These are phyloP conservation scores for Botrytis squamosa DNA, from an alignment of 2,329 filamentous ascomycete genomes.

Conservation along the genomic window DNA sequence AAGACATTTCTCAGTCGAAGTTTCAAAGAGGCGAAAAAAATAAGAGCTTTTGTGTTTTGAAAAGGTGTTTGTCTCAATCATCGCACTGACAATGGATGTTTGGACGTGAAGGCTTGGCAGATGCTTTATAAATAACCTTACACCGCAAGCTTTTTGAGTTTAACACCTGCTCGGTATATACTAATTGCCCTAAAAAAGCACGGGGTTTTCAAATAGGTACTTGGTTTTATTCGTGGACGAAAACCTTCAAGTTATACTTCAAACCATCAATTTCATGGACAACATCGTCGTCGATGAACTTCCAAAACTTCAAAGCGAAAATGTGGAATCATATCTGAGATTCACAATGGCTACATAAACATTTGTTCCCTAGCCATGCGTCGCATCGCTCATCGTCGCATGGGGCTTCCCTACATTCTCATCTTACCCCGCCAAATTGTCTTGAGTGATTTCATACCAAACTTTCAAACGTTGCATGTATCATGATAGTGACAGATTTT, in stretches of 20 bases:
- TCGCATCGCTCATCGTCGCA: neutral
- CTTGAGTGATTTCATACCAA: neutral
- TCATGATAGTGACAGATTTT: slow-evolving; percentile 12
- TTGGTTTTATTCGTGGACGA: neutral
- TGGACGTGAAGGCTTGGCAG: neutral
- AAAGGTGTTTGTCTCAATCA: slow-evolving; percentile 6
- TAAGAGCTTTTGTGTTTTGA: neutral
- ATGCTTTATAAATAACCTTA: neutral
- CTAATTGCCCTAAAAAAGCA: neutral
- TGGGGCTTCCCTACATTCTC: neutral
- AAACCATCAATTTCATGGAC: neutral
- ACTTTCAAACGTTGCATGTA: slow-evolving; percentile 6
- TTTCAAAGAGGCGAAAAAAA: neutral
- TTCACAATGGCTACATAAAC: neutral
- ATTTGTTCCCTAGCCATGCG: neutral
- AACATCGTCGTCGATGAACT: neutral
- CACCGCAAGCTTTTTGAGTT: neutral
- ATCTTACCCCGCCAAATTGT: neutral
- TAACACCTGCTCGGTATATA: too few species aligned
- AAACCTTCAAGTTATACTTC: neutral
- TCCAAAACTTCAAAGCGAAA: neutral
- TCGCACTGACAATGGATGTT: slow-evolving; percentile 6
- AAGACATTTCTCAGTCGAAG: neutral
- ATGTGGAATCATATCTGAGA: neutral
- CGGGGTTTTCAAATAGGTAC: neutral